Base-by-base conservation (phyloP, 179 eudicot genomes). In the Sideroxylon spinosum region DNA sequence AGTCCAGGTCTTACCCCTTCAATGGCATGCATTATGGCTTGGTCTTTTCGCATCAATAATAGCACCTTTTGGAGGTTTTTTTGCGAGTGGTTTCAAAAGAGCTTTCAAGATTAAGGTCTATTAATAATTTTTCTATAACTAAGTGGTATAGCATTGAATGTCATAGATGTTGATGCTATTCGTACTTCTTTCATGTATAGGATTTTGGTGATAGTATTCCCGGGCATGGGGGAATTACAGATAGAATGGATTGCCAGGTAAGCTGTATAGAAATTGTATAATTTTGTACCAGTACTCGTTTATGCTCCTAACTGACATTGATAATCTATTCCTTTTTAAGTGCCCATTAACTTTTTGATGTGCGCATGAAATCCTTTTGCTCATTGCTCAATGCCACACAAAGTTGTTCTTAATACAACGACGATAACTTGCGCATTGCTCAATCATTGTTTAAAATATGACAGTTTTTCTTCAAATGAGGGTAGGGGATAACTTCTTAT, bases 221-320 rank as follows among this genome's bases (percentile, higher is more conserved):
- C 68, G 99, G 99, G 65, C 98, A 95, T 82, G 99, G 99, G 64
- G 99, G 98, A 66, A 90, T 95, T 62, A 95, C 99, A 25, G 99
- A 95, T 83, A 81, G 99, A 88, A 95, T 95, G 99, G 99, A 93
- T 83, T 93, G 98, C 87, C 98, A 93, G 98, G 99, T 95, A 81
- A 78, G 56, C 52, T 80, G 53, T 46, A 44, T 29, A 46, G 26
- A 17, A 22, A 5, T 29, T 52, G 17, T 61, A 26, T 12, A 65
- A 19, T 59, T 48, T 20, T 25, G 17, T 61, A 61, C 28, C 9
- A 2, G 4, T 19, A n/a, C 7, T 6, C 19, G 7, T 57, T 57
- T 57, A 57, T 57, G 61, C 61, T 57, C n/a, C 61, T 19, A 14
- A 19, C 20, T 4, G 17, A 57, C 23, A 19, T 57, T 19, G 20